Conservation (phyloP, 345 rosid genomes). For the Syzygium jambos region DNA sequence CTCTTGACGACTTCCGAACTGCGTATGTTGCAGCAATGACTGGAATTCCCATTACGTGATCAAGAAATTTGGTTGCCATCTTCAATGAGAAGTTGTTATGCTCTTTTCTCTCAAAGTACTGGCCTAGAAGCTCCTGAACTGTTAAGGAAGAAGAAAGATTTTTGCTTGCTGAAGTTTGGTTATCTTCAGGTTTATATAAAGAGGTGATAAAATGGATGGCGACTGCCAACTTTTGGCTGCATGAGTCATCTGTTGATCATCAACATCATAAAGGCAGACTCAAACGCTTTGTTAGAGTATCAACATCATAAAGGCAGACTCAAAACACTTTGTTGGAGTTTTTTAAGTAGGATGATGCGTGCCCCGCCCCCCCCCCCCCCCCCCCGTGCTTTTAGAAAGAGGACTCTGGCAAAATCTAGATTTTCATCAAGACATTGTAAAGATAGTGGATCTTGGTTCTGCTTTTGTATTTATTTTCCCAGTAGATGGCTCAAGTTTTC, state of each 20-base stretch:
- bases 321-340: neutral
- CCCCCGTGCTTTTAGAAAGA: neutral
- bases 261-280: neutral
- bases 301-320: too few species aligned
- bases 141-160: neutral
- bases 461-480: neutral
- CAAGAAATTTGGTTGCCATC: neutral
- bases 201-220: neutral
- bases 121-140: neutral
- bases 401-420: neutral
- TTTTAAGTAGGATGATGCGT: neutral
- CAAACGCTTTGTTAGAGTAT: neutral
- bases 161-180: neutral
- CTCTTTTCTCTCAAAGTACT: neutral
- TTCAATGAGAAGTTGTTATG: neutral
- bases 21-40: neutral
- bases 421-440: neutral
- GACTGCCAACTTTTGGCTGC: neutral
- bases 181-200: neutral
- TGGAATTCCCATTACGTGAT: slow-evolving; percentile 9
- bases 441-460: neutral
- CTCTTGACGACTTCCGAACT: neutral
- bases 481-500: neutral
- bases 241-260: slow-evolving; percentile 5
- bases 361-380: too few species aligned